Conservation (phyloP, 2,329 filamentous ascomycete genomes). For the Microdochium paspali region DNA sequence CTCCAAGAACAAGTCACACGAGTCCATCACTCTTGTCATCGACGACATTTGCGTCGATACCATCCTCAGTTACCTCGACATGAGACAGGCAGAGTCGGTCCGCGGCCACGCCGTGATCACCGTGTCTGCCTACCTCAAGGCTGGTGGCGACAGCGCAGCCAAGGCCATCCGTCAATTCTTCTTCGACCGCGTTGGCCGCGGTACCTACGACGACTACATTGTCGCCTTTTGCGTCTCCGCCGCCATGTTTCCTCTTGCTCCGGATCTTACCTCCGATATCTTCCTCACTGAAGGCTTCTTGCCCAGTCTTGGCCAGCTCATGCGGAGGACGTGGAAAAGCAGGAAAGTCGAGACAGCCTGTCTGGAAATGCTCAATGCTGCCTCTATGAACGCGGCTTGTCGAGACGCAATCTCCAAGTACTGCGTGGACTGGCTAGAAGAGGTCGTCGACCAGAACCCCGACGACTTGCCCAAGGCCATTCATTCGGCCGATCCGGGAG, state of each 20-base stretch:
- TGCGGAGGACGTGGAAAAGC: conserved; percentile 75
- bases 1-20: conserved; percentile 29
- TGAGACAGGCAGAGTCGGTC: conserved; percentile 64
- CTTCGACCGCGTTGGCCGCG: conserved; percentile 57
- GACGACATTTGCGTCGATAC: conserved; percentile 74
- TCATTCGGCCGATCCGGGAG: conserved; percentile 39
- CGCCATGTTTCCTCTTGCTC: conserved; percentile 76
- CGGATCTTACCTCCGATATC: conserved; percentile 62
- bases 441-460: conserved; percentile 66
- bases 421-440: conserved; percentile 79
- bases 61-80: conserved; percentile 77
- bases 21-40: conserved; percentile 50
- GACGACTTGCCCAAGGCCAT: conserved; percentile 41
- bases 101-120: conserved; percentile 76
- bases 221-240: conserved; percentile 90
- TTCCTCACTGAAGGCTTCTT: conserved; percentile 89
- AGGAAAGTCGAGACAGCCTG: conserved; percentile 78
- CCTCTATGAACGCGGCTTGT: conserved; percentile 76
- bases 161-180: conserved; percentile 67
- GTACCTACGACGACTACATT: conserved; percentile 80
- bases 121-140: conserved; percentile 74
- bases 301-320: conserved; percentile 62
- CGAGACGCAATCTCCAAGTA: conserved; percentile 77
- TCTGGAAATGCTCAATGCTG: conserved; percentile 82
- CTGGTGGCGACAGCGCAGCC: conserved; percentile 61